These are phyloP conservation scores for Ophiostoma tasmaniense DNA, from an alignment of 2,329 filamentous ascomycete genomes.

Conservation along the genomic window DNA sequence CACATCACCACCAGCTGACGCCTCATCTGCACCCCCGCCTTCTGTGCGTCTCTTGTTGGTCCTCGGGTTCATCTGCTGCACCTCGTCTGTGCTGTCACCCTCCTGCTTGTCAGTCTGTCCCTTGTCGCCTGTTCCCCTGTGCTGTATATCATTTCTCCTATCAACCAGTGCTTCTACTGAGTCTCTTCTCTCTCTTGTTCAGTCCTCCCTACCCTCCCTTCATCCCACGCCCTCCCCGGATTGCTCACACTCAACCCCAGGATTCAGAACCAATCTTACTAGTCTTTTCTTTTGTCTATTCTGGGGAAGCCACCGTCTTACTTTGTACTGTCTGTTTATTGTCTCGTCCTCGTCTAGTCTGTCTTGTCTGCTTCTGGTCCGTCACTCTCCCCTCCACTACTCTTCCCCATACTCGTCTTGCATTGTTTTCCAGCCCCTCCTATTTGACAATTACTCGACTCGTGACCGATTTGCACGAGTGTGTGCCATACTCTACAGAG, in stretches of 20 bases:
- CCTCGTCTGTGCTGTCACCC: neutral
- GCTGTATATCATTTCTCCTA: neutral
- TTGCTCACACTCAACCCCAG: neutral
- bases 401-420: neutral
- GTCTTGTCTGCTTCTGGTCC: neutral
- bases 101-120: neutral
- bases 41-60: neutral
- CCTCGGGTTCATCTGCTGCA: neutral
- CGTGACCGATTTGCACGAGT: neutral
- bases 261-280: neutral
- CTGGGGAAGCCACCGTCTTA: neutral
- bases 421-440: neutral
- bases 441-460: neutral
- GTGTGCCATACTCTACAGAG: neutral
- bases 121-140: neutral
- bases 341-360: neutral
- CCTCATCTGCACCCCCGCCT: conserved; percentile 1
- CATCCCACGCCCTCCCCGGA: neutral
- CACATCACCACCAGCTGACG: neutral
- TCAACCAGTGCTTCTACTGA: neutral
- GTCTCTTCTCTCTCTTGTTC: too few relatives aligned
- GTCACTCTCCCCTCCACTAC: neutral
- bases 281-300: neutral
- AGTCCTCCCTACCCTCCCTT: neutral
- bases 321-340: neutral